Percentiles rank a stretch among this genome's conserved stretches.
Evolutionary conservation across 441 rosid genomes (phyloP).

Genomic region (Hura crepitans): DNA sequence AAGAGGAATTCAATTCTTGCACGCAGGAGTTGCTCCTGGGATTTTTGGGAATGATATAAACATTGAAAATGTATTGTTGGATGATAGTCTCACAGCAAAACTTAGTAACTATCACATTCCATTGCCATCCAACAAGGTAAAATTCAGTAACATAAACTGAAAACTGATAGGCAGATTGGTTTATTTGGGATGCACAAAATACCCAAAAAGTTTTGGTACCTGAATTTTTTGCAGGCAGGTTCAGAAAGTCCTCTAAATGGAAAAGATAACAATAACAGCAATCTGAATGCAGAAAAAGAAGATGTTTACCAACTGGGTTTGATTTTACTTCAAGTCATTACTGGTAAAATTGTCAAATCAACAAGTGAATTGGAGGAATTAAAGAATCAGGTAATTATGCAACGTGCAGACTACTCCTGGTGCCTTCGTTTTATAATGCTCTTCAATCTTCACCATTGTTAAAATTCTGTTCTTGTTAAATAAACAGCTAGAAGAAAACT

Average conservation of each 20-base stretch:
- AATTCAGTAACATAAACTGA: neutral
- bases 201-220: neutral
- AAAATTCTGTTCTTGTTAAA: neutral
- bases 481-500: slow-evolving; percentile 53
- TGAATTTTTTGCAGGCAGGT: slow-evolving; percentile 42
- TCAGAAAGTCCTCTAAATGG: slow-evolving; percentile 43
- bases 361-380: slow-evolving; percentile 49
- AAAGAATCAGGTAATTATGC: slow-evolving; percentile 43
- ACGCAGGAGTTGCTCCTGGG: slow-evolving; percentile 74
- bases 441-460: neutral
- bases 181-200: no score
- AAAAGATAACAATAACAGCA: slow-evolving; percentile 25
- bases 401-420: neutral
- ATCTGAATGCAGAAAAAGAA: slow-evolving; percentile 61
- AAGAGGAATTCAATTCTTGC: slow-evolving; percentile 86
- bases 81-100: slow-evolving; percentile 69
- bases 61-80: slow-evolving; percentile 67
- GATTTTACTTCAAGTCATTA: slow-evolving; percentile 64
- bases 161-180: neutral
- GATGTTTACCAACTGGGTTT: slow-evolving; percentile 85
- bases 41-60: slow-evolving; percentile 69
- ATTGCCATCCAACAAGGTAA: slow-evolving; percentile 61
- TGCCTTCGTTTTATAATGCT: neutral
- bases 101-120: slow-evolving; percentile 65
- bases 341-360: slow-evolving; percentile 50